phyloP scores from a whole-genome alignment of 352 stramenopile species.

The Elongisporangium anandrum region DNA sequence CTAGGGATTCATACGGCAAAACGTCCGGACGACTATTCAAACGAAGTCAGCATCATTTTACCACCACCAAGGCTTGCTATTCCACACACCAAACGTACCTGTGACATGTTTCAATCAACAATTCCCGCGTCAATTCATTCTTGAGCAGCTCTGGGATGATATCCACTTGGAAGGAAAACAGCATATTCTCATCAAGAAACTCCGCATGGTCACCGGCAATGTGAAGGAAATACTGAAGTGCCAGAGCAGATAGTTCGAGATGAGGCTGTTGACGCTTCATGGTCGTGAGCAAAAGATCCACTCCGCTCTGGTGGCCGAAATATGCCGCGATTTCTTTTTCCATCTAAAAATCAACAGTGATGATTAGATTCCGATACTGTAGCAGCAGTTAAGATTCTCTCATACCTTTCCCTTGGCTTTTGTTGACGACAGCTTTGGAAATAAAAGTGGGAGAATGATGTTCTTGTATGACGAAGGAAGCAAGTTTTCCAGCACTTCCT shows the following conservation, averaged over 20 bases:
- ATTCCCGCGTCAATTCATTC: slow-evolving; percentile 62
- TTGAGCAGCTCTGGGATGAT: slow-evolving; percentile 57
- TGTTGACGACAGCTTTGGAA: slow-evolving; percentile 42
- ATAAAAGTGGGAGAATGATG: slow-evolving; percentile 68
- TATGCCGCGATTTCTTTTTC: slow-evolving; percentile 40
- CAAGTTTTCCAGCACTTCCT: slow-evolving; percentile 82
- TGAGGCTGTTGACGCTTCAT: slow-evolving; percentile 63
- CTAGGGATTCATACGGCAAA: slow-evolving; percentile 48
- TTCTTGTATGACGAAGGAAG: slow-evolving; percentile 70
- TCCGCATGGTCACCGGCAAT: slow-evolving; percentile 53
- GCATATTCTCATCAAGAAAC: slow-evolving; percentile 29
- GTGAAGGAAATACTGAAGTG: slow-evolving; percentile 81
- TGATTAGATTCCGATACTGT: slow-evolving; percentile 5
- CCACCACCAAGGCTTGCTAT: slow-evolving; percentile 1
- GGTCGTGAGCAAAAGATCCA: slow-evolving; percentile 66
- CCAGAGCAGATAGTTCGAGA: slow-evolving; percentile 62
- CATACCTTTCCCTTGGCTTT: slow-evolving; percentile 57
- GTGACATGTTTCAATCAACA: slow-evolving; percentile 72
- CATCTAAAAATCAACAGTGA: slow-evolving; percentile 34
- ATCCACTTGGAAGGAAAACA: slow-evolving; percentile 37
- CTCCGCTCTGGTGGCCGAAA: slow-evolving; percentile 40
- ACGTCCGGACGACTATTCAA: slow-evolving; percentile 37
- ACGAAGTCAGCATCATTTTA: slow-evolving; percentile 2
- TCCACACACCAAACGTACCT: slow-evolving; percentile 14
- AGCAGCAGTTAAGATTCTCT: not conserved